phyloP scores from a whole-genome alignment of 2,329 filamentous ascomycete species.

The Fusarium vanettenii region DNA sequence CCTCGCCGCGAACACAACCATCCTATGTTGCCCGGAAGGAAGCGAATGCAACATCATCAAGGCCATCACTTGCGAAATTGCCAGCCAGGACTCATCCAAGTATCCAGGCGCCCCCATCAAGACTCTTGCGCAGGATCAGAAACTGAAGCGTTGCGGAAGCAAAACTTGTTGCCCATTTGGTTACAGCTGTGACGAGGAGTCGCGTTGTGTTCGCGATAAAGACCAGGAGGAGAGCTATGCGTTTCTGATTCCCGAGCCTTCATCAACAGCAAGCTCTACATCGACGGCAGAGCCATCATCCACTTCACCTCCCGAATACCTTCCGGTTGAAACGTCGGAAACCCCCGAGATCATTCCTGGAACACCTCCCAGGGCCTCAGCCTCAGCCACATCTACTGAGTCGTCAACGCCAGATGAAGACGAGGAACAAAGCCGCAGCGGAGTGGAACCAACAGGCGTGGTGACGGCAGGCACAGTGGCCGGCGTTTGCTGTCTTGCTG shows the following conservation, averaged over 20 bases:
- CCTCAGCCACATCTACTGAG: constrained; percentile 15
- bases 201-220: constrained; percentile 34
- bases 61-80: constrained; percentile 38
- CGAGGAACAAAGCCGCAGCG: constrained; percentile 8
- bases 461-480: constrained; percentile 40
- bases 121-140: constrained; percentile 30
- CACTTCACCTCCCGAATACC: constrained; percentile 12
- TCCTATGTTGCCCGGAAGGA: constrained; percentile 40
- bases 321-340: constrained; percentile 34
- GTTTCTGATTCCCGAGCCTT: constrained; percentile 30
- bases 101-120: constrained; percentile 35
- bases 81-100: constrained; percentile 28
- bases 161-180: constrained; percentile 41
- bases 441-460: constrained; percentile 31
- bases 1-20: constrained; percentile 43
- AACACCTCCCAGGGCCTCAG: constrained; percentile 11
- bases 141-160: constrained; percentile 34
- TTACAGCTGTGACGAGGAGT: constrained; percentile 34
- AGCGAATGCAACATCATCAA: constrained; percentile 30
- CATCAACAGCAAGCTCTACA: constrained; percentile 12
- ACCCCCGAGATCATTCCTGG: constrained; percentile 18
- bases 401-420: constrained; percentile 16
- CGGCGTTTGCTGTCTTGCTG: constrained; percentile 37
- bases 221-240: constrained; percentile 36
- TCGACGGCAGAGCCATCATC: constrained; percentile 8